A percentile compares a stretch with the other conserved stretches of the same genome.
phyloP scores from a whole-genome alignment of 2,329 filamentous ascomycete genomes.

The Dryadomyces sulphureus region DNA sequence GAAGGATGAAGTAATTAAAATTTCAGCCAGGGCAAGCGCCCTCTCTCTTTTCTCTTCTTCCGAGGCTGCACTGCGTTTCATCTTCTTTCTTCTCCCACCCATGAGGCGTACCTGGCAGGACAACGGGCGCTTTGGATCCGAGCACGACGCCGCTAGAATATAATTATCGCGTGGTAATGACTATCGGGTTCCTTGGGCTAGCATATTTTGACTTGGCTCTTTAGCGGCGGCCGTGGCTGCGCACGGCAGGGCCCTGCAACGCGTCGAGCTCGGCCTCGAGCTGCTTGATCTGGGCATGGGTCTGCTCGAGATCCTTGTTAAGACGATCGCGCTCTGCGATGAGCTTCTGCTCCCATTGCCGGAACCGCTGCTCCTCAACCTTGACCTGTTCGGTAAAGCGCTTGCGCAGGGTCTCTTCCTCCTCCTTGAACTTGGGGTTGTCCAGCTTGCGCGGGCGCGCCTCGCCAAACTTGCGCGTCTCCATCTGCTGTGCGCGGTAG shows the following conservation, averaged over 20 bases:
- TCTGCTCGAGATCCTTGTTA: slow-evolving; percentile 99
- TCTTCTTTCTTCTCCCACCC: not conserved
- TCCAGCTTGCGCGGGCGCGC: slow-evolving; percentile 93
- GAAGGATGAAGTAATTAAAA: not conserved
- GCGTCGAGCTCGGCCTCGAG: slow-evolving; percentile 84
- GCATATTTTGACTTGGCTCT: not conserved
- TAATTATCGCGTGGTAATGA: not conserved
- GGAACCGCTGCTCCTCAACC: slow-evolving; percentile 98
- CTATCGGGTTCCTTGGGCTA: not conserved
- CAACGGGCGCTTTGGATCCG: not conserved
- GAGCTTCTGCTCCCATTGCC: slow-evolving; percentile 99
- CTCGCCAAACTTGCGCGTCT: slow-evolving; percentile 98
- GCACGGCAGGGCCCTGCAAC: slow-evolving; percentile 80
- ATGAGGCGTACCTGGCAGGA: not conserved
- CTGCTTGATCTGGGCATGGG: slow-evolving; percentile 86
- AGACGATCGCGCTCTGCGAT: slow-evolving; percentile 96
- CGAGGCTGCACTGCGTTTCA: not conserved
- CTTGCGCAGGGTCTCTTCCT: slow-evolving; percentile 96
- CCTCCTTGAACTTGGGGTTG: slow-evolving; percentile 99
- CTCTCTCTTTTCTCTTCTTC: not conserved
- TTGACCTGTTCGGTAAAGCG: slow-evolving; percentile 99
- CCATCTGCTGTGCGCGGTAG: slow-evolving; percentile 98
- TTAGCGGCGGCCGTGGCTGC: slow-evolving; percentile 88
- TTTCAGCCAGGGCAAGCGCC: not conserved
- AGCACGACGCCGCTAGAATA: not conserved